A percentile compares a stretch with the other conserved stretches of the same genome.
phyloP scores from a whole-genome alignment of 805 yeast genomes.

The Myxozyma neglecta region DNA sequence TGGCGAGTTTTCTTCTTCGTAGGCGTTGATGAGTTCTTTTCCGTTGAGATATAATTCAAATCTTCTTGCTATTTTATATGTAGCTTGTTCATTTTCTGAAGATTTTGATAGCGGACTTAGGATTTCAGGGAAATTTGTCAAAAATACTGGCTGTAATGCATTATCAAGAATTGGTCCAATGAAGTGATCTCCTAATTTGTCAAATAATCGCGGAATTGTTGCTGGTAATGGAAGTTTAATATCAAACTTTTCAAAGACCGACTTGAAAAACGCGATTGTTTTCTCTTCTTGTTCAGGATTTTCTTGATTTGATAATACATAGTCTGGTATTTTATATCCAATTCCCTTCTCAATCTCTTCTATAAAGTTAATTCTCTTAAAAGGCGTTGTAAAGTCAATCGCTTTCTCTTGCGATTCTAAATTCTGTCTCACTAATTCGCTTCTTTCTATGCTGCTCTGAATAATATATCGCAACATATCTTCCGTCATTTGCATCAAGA shows the following conservation, averaged over 20 bases:
- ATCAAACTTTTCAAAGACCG: conserved; percentile 45
- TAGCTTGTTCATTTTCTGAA: conserved; percentile 28
- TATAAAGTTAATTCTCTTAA: conserved; percentile 61
- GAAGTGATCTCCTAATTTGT: conserved; percentile 58
- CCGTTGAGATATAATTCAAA: conserved; percentile 84
- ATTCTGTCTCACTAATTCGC: not conserved
- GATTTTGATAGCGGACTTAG: conserved; percentile 90
- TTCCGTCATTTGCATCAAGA: conserved; percentile 78
- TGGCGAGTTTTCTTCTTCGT: conserved; percentile 95
- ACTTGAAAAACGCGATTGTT: conserved; percentile 41
- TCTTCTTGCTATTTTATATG: conserved; percentile 56
- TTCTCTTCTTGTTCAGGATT: conserved; percentile 23
- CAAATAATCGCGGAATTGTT: conserved; percentile 60
- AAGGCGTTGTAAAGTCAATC: conserved; percentile 31
- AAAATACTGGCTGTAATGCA: conserved; percentile 58
- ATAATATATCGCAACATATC: conserved; percentile 54
- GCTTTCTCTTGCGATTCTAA: not conserved
- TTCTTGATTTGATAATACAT: conserved; percentile 39
- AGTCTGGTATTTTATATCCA: conserved; percentile 51
- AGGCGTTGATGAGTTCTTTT: conserved; percentile 84
- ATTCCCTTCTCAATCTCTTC: conserved; percentile 59
- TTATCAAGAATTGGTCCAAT: conserved; percentile 61
- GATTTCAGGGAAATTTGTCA: conserved; percentile 77
- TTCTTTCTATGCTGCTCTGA: not conserved
- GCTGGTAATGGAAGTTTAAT: conserved; percentile 38